Evolutionary conservation across 208 protist species (phyloP), one percentile per base, ranked within the genome.

Genomic region (Crithidia brevicula): DNA sequence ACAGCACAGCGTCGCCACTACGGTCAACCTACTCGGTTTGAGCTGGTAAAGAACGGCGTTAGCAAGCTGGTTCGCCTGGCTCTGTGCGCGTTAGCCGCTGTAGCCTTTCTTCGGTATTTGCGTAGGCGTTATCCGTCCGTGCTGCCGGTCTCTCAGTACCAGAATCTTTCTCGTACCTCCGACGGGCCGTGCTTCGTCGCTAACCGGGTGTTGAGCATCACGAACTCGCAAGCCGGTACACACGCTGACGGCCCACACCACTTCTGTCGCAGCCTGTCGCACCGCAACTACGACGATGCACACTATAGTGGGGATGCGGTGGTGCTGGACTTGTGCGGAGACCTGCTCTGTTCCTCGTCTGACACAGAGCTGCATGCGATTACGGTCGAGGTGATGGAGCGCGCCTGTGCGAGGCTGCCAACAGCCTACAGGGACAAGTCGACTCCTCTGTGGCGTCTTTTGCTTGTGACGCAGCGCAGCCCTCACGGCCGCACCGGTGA

Each of bases 141-240:
- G 36, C 33, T 20, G 16, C 60, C 64, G 3, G 59, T 89, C 2
- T 81, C 79, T 6, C 63, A 75, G 33, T 74, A 70, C 54, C 66
- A 73, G 18, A 81, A 91, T 72, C 43, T 79, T 9, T 93, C 91
- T 0, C 53, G 43, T 28, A 57, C 46, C n/a, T 34, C 66, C 2
- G 59, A 69, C 16, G 67, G 67, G 9, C 82, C 80, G 6, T 95
- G 86, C 46, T 53, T 76, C 42, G 89, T 95, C 8, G 75, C 73
- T 22, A 75, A 77, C 54, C 70, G 57, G 22, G 58, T 93, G 13
- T 27, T 93, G 16, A 70, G 59, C 46, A 72, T 92, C 38, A 82
- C 83, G 8, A 93, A 88, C 74, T 85, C 82, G 23, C 90, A 95
- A 51, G 85, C 82, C 20, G 85, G 87, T 23, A 92, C 83, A 27